Conservation (phyloP, 768 basidiomycete genomes). For the Russula vinacea region DNA sequence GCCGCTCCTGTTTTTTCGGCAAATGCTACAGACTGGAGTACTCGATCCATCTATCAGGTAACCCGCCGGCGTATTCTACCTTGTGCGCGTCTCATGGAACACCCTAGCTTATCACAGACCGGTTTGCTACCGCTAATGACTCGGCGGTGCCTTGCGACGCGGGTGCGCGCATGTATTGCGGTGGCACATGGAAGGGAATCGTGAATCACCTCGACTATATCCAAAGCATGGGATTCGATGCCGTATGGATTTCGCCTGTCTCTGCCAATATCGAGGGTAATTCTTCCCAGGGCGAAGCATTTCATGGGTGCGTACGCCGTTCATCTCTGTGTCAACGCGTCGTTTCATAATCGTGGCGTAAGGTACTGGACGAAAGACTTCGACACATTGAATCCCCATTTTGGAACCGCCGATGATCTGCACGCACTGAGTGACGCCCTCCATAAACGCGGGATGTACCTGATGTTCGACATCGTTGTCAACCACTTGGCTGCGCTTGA, state of each 20-base stretch:
- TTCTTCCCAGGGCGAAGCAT: conserved; percentile 52
- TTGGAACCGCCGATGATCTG: conserved; percentile 52
- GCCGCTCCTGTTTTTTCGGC: conserved; percentile 37
- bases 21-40: conserved; percentile 49
- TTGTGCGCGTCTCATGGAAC: neutral
- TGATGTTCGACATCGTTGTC: conserved; percentile 63
- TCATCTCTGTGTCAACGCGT: neutral
- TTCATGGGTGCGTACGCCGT: conserved; percentile 45
- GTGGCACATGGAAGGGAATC: conserved; percentile 55
- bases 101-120: conserved; percentile 50
- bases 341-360: neutral
- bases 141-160: conserved; percentile 46
- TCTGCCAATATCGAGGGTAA: conserved; percentile 49
- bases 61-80: conserved; percentile 5
- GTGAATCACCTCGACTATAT: conserved; percentile 60
- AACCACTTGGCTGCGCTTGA: conserved; percentile 52
- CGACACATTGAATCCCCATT: conserved; percentile 49
- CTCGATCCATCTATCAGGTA: conserved; percentile 55
- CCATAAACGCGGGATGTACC: conserved; percentile 52
- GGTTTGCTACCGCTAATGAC: conserved; percentile 52
- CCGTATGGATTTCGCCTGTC: conserved; percentile 57
- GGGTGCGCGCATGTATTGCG: conserved; percentile 49
- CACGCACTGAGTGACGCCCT: conserved; percentile 46
- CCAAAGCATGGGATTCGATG: conserved; percentile 59
- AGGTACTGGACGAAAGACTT: conserved; percentile 55